Percentiles rank a stretch among this genome's conserved stretches.
Evolutionary conservation across 192 early-diverging fungal genomes (phyloP).

Genomic region (Anaeromyces robustus): DNA sequence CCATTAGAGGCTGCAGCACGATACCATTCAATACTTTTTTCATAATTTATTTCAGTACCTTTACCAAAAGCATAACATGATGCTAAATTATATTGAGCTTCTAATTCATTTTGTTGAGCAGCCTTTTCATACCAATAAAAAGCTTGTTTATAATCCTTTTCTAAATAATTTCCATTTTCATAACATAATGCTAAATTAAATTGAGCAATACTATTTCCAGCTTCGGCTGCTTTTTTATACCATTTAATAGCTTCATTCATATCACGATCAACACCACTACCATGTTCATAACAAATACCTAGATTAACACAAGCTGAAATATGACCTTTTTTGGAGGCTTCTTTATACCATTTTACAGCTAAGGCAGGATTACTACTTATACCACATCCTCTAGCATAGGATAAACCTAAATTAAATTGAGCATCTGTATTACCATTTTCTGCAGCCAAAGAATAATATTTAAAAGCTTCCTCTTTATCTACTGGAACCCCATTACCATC

Average conservation of each 20-base stretch:
- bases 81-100: conserved; percentile 7
- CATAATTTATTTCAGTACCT: background rate
- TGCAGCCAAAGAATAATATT: background rate
- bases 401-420: conserved; percentile 12
- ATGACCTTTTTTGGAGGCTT: conserved; percentile 8
- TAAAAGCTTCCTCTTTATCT: background rate
- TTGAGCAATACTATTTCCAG: conserved; percentile 3
- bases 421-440: conserved; percentile 11
- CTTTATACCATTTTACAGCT: conserved; percentile 9
- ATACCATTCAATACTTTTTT: background rate
- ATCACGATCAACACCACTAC: conserved; percentile 5
- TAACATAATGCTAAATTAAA: conserved; percentile 5
- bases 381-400: conserved; percentile 6
- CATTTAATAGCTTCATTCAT: conserved; percentile 2
- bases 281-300: conserved; percentile 15
- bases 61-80: conserved; percentile 3
- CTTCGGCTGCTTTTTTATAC: conserved; percentile 5
- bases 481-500: background rate
- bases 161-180: conserved; percentile 3
- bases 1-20: background rate
- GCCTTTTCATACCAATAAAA: conserved; percentile 11
- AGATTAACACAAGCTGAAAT: conserved; percentile 10
- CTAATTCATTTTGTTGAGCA: conserved; percentile 5
- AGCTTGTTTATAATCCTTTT: conserved; percentile 5
- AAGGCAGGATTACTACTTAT: conserved; percentile 4